These are phyloP conservation scores for Fusarium zealandicum DNA, from an alignment of 2,329 filamentous ascomycete genomes.

Conservation along the genomic window DNA sequence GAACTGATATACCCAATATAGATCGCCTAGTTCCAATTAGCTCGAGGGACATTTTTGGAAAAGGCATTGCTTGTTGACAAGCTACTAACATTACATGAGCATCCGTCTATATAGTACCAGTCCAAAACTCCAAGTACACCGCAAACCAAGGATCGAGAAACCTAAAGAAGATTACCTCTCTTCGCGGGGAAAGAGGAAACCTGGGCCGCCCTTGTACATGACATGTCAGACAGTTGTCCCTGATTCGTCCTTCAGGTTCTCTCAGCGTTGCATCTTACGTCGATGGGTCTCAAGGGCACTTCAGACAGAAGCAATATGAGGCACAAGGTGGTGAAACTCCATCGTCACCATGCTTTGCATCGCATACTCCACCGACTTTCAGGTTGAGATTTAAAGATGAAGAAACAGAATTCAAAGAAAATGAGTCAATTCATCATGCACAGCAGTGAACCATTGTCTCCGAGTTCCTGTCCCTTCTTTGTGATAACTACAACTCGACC, in stretches of 20 bases:
- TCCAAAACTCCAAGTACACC: background rate
- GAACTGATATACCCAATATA: no score
- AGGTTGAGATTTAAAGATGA: slow-evolving; percentile 3
- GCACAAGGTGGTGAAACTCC: slow-evolving; percentile 20
- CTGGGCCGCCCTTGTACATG: background rate
- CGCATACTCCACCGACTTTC: slow-evolving; percentile 6
- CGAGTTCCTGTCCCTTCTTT: background rate
- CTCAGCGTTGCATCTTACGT: slow-evolving; percentile 28
- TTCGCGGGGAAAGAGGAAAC: slow-evolving; percentile 26
- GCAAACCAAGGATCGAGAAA: background rate
- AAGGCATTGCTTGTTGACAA: no score
- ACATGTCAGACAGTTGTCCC: slow-evolving; percentile 17
- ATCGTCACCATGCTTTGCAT: slow-evolving; percentile 22
- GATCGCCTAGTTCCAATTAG: no score
- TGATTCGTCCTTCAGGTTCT: slow-evolving; percentile 19
- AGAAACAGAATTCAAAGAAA: slow-evolving; percentile 8
- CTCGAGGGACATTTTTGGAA: no score
- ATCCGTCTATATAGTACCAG: no score
- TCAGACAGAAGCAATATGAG: slow-evolving; percentile 35
- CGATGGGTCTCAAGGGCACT: slow-evolving; percentile 23
- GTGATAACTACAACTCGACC: background rate
- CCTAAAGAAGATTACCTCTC: slow-evolving; percentile 21
- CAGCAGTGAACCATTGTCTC: slow-evolving; percentile 12
- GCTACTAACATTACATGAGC: no score
- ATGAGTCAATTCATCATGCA: background rate